Evolutionary conservation across 331 rosid species (phyloP).

Genomic region (Acacia concinna): DNA sequence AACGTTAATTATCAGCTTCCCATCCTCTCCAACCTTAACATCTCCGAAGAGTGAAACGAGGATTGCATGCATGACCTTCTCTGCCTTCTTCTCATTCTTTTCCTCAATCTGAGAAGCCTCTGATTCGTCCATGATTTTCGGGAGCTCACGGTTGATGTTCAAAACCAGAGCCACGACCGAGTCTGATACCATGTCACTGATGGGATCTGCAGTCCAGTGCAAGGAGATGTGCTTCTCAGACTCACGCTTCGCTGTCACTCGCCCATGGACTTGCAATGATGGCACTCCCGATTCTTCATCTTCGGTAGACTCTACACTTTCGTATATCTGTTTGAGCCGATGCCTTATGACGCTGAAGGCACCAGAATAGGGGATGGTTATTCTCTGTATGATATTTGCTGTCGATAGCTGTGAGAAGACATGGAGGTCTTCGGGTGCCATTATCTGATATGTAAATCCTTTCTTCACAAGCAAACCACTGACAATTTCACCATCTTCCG

Average conservation of each 20-base stretch:
- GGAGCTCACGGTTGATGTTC: not conserved
- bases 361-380: not conserved
- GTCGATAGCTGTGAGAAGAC: not conserved
- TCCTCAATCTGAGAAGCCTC: slow-evolving; percentile 2
- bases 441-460: not conserved
- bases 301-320: not conserved
- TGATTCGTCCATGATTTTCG: not conserved
- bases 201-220: slow-evolving; percentile 8
- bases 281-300: slow-evolving; percentile 8
- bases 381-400: not conserved
- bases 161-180: not conserved
- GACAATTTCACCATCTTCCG: not conserved
- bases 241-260: not conserved
- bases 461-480: slow-evolving; percentile 7
- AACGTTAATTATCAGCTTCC: not conserved
- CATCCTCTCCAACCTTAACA: not conserved
- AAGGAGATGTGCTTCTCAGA: slow-evolving; percentile 8
- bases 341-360: not conserved
- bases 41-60: not conserved
- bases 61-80: not conserved
- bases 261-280: not conserved
- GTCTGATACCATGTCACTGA: slow-evolving; percentile 1
- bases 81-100: not conserved
- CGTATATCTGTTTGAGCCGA: slow-evolving; percentile 1
- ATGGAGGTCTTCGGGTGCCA: not conserved